Conservation (phyloP, 257 asterid genomes). For the Cinchona pubescens region DNA sequence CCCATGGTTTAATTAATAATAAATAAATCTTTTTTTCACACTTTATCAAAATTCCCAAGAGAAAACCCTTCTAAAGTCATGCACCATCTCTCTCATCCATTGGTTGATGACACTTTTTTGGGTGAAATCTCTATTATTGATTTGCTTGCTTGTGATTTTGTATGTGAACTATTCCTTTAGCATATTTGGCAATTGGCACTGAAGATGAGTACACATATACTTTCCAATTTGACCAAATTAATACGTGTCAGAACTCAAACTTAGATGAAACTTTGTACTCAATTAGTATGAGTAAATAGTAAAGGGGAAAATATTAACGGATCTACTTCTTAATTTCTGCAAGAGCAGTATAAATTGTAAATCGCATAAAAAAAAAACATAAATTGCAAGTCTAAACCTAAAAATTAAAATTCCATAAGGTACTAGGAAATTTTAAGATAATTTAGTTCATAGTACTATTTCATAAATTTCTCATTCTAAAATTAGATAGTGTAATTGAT, state of each 20-base stretch:
- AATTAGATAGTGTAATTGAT: too few species aligned
- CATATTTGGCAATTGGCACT: background rate
- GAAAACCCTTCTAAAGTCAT: slow-evolving; percentile 8
- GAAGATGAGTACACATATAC: background rate
- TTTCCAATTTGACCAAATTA: background rate
- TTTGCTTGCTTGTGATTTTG: background rate
- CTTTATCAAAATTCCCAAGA: background rate
- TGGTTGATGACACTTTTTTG: slow-evolving; percentile 6
- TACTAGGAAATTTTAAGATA: too few species aligned
- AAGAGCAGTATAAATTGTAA: background rate
- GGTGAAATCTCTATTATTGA: slow-evolving; percentile 2
- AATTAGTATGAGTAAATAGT: background rate
- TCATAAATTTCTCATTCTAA: too few species aligned
- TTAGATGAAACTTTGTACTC: background rate
- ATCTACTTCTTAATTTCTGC: background rate
- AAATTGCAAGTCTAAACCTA: too few species aligned
- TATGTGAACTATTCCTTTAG: background rate
- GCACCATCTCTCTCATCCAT: slow-evolving; percentile 9
- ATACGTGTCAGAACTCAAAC: background rate
- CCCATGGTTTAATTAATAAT: background rate
- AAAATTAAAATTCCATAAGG: too few species aligned
- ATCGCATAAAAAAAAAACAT: background rate
- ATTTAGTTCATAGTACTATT: too few species aligned
- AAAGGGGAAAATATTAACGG: background rate
- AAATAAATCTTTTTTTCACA: background rate